These are phyloP conservation scores for Eucalyptus curtisii DNA, from an alignment of 345 rosid genomes.

Conservation along the genomic window DNA sequence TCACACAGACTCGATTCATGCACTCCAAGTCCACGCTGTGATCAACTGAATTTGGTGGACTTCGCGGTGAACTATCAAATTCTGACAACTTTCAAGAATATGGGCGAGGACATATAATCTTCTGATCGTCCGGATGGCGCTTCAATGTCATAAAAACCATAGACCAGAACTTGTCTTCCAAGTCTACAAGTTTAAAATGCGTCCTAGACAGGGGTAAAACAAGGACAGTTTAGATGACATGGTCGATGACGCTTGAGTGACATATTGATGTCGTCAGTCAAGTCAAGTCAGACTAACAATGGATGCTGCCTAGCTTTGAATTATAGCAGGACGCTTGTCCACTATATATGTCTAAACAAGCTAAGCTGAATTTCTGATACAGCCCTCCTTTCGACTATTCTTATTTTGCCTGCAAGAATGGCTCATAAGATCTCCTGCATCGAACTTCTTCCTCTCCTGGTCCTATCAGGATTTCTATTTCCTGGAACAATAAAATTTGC, in stretches of 20 bases:
- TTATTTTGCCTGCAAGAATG: not conserved
- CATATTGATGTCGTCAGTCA: not conserved
- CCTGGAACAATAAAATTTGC: not conserved
- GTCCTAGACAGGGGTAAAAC: not conserved
- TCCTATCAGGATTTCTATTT: not conserved
- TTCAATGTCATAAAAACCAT: not conserved
- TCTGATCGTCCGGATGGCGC: not conserved
- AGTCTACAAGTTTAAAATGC: not conserved
- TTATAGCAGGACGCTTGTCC: not conserved
- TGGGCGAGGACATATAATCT: not conserved
- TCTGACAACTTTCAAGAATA: not conserved
- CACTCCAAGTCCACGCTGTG: not conserved
- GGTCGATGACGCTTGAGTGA: not conserved
- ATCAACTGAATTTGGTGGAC: not conserved
- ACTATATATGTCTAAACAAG: not conserved
- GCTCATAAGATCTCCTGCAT: not conserved
- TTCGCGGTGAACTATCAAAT: accelerated
- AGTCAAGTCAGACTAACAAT: not conserved
- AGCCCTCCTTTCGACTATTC: not conserved
- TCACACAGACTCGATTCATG: not conserved
- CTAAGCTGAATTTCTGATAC: not conserved
- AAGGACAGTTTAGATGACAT: not conserved
- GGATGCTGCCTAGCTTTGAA: not conserved
- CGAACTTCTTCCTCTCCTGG: not conserved
- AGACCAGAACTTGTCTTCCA: not conserved